phyloP scores from a whole-genome alignment of 371 early-diverging fungal genomes.

The Nematocida sp. region DNA sequence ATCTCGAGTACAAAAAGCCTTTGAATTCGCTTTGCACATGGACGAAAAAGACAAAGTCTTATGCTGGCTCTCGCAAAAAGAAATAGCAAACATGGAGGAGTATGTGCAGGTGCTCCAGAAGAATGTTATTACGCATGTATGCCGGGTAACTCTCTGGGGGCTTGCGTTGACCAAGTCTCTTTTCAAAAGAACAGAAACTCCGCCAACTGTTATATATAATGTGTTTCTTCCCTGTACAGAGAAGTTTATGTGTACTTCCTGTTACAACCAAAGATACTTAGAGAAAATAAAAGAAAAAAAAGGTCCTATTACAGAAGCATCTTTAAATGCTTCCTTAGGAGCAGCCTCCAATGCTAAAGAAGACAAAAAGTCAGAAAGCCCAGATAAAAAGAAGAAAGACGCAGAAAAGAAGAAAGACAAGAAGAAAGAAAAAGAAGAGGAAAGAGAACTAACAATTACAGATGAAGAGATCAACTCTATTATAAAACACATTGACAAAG shows the following conservation, averaged over 20 bases:
- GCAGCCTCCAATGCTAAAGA: constrained; percentile 1
- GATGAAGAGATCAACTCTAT: constrained; percentile 22
- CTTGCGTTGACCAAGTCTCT: constrained; percentile 42
- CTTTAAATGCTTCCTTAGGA: neutral
- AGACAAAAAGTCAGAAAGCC: neutral
- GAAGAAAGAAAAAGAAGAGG: neutral
- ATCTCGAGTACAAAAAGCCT: neutral
- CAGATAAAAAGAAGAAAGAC: neutral
- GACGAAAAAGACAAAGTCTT: constrained; percentile 32
- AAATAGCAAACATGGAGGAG: constrained; percentile 42
- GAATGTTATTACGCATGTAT: neutral
- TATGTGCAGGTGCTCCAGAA: constrained; percentile 16
- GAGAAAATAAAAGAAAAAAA: constrained; percentile 1
- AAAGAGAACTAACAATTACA: neutral
- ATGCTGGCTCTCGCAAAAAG: constrained; percentile 35
- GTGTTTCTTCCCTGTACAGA: constrained; percentile 38
- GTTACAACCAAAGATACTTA: neutral
- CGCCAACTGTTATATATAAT: constrained; percentile 8
- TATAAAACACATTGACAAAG: constrained; percentile 32
- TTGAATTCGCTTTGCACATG: neutral
- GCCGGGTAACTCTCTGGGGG: constrained; percentile 16
- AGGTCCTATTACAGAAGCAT: neutral
- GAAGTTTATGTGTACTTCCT: constrained; percentile 27
- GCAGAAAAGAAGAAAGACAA: neutral
- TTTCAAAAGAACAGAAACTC: constrained; percentile 23